Conservation (phyloP, 2,329 filamentous ascomycete genomes). For the Talaromyces sp. region DNA sequence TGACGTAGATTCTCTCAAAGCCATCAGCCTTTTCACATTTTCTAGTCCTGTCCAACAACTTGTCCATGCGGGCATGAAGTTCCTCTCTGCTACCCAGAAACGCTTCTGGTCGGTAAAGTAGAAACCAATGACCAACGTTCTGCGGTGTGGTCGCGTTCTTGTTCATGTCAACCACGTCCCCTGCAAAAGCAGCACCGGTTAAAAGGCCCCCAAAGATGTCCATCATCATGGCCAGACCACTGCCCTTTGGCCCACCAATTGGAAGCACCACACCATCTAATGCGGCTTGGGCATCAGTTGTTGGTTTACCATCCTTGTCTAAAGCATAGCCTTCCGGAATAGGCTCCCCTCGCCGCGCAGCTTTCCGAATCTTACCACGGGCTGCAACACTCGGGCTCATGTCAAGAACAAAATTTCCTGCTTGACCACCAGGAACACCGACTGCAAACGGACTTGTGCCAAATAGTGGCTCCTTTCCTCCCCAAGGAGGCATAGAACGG, state of each 20-base stretch:
- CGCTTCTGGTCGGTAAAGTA: background rate
- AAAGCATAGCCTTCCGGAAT: constrained; percentile 64
- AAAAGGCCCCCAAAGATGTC: constrained; percentile 75
- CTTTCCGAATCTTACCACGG: constrained; percentile 46
- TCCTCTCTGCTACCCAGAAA: background rate
- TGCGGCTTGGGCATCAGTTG: constrained; percentile 67
- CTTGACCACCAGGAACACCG: constrained; percentile 65
- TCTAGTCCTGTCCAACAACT: background rate
- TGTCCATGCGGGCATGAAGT: background rate
- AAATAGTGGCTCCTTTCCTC: constrained; percentile 63
- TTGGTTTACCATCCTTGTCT: constrained; percentile 64
- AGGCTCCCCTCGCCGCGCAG: constrained; percentile 39
- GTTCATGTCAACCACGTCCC: constrained; percentile 52
- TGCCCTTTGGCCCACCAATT: constrained; percentile 81
- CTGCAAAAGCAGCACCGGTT: constrained; percentile 74
- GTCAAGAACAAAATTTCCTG: constrained; percentile 52
- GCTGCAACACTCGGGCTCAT: constrained; percentile 47
- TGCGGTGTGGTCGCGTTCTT: background rate
- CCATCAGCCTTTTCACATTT: background rate
- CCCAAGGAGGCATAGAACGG: constrained; percentile 69
- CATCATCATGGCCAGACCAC: constrained; percentile 78
- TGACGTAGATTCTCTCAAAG: background rate
- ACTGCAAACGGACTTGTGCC: constrained; percentile 71
- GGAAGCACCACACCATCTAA: constrained; percentile 77
- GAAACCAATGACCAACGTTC: background rate